phyloP scores from a whole-genome alignment of 768 basidiomycete genomes.

The Trametes punicea region DNA sequence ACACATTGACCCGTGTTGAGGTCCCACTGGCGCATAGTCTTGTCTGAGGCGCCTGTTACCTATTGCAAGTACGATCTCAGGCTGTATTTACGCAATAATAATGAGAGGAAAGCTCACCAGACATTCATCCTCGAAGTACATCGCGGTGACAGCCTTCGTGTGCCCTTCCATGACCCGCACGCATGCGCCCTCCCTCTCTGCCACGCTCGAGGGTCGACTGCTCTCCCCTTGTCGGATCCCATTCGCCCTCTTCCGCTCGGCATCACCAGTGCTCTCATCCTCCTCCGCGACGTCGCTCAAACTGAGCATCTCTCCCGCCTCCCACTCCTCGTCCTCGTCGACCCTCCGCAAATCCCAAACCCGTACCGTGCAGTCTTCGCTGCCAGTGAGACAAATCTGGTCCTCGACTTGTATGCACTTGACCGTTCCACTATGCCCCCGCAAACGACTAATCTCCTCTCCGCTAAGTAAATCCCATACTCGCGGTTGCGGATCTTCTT shows the following conservation, averaged over 20 bases:
- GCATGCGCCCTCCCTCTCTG: conserved; percentile 58
- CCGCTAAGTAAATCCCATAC: conserved; percentile 96
- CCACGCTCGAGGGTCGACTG: conserved; percentile 34
- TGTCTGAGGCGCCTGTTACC: conserved; percentile 98
- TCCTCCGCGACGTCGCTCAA: conserved; percentile 67
- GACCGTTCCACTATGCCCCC: conserved; percentile 78
- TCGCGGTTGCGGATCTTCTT: conserved; percentile 80
- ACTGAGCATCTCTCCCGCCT: conserved; percentile 47
- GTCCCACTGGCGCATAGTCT: conserved; percentile 98
- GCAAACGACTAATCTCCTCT: conserved; percentile 77
- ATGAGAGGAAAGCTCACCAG: conserved; percentile 54
- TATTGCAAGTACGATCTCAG: conserved; percentile 30
- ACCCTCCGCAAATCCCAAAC: conserved; percentile 90
- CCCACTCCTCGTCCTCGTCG: conserved; percentile 66
- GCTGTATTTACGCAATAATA: neutral
- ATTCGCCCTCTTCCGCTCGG: conserved; percentile 29
- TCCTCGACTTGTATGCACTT: conserved; percentile 94
- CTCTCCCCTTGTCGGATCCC: conserved; percentile 35
- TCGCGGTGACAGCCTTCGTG: conserved; percentile 84
- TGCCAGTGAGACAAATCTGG: conserved; percentile 85
- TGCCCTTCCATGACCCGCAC: conserved; percentile 83
- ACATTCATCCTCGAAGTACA: conserved; percentile 95
- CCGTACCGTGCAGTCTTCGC: conserved; percentile 78
- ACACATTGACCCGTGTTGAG: conserved; percentile 96
- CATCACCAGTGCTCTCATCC: conserved; percentile 42